Base-by-base conservation (phyloP, 192 early-diverging fungal species). In the Rhizoclosmatium sp. region DNA sequence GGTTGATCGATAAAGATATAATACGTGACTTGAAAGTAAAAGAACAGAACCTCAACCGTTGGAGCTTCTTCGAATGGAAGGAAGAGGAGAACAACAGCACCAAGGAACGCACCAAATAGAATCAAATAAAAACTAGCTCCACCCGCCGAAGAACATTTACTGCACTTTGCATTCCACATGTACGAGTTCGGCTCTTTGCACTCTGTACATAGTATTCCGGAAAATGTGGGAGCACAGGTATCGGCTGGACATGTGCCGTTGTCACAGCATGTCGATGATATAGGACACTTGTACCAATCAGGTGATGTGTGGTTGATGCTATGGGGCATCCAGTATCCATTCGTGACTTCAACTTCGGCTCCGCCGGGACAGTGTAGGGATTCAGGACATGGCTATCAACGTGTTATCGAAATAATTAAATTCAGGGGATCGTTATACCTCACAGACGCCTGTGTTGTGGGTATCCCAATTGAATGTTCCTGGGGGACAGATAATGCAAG, bases 11-110 rank as follows among this genome's bases (percentile, higher is more conserved):
- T 54, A 60, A 70, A 78, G 21, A 78, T 78, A 21, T 49, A 65
- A 56, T 78, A 51, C 31, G 67, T 70, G 4, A 78, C 77, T 59
- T 78, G 77, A 45, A 78, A 78, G 68, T 70, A 78, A 45, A 78
- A 78, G 45, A 78, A 78, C 40, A 78, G 77, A 44, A 78, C 45
- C 68, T 78, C 77, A 66, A 78, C 68, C 2, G 77, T 70, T 2
- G 77, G 77, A 3, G 64, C 56, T 45, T 78, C 77, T 49, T 59
- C 67, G 39, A 60, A 45, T 12, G 77, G 77, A 9, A 78, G 39
- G 47, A 61, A 70, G 2, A 78, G 49, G 10, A 39, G 41, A 58
- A 47, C 31, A 23, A 10, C 16, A 16, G 77, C 64, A 42, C 51
- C 77, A 46, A 69, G 1, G 56, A 78, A 70, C 7, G 61, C 67